phyloP scores from a whole-genome alignment of 2,329 filamentous ascomycete species.

The Aspergillus piperis region DNA sequence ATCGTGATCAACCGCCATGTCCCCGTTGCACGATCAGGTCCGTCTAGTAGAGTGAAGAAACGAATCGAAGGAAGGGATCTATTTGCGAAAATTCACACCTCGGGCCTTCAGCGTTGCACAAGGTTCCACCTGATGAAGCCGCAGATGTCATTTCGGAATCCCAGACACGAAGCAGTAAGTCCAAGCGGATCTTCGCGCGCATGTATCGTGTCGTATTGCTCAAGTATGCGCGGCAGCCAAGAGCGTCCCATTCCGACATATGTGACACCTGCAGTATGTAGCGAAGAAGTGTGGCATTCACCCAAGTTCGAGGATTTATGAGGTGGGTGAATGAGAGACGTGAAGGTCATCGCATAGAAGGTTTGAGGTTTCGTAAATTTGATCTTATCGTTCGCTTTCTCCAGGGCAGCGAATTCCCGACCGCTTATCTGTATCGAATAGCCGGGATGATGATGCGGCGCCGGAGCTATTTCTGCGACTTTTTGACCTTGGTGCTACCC shows the following conservation, averaged over 20 bases:
- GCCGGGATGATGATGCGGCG: constrained; percentile 2
- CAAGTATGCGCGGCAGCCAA: constrained; percentile 2
- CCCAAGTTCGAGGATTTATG: constrained; percentile 2
- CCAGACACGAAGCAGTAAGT: neutral
- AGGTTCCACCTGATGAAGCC: constrained; percentile 7
- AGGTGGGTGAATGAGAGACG: constrained; percentile 2
- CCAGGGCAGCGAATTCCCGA: constrained; percentile 18
- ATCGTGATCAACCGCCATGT: constrained; percentile 18
- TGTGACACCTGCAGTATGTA: neutral
- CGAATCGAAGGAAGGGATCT: neutral
- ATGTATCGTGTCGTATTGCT: constrained; percentile 1
- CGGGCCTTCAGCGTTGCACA: neutral
- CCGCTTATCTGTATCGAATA: constrained; percentile 14
- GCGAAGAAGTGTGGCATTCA: neutral
- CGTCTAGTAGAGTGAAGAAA: neutral
- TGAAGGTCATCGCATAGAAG: constrained; percentile 2
- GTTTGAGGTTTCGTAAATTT: constrained; percentile 3
- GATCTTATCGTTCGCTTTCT: constrained; percentile 19
- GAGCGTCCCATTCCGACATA: constrained; percentile 3
- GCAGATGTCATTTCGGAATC: constrained; percentile 7
- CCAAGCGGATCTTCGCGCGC: neutral
- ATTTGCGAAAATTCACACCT: neutral
- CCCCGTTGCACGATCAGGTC: neutral
- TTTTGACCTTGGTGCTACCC: constrained; percentile 55
- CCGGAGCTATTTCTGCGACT: constrained; percentile 39